Percentiles rank a stretch among this genome's conserved stretches.
Conservation (phyloP, 768 basidiomycete species). For the Lactarius evosmus region DNA sequence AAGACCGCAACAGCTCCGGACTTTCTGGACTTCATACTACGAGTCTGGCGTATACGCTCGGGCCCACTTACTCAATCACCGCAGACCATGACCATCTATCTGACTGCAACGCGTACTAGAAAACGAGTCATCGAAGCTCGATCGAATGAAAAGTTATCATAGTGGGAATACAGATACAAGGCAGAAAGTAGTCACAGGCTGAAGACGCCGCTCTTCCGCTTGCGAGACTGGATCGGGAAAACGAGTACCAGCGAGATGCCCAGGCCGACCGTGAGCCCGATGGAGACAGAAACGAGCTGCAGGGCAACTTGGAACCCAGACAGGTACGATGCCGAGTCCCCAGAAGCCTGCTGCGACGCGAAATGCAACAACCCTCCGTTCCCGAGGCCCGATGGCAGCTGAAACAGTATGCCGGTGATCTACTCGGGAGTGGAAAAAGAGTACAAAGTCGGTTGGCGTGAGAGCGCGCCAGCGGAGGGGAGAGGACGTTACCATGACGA, state of each 20-base stretch:
- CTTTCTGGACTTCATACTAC: neutral
- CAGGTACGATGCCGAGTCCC: slow-evolving; percentile 52
- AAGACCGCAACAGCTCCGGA: neutral
- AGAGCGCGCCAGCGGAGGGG: neutral
- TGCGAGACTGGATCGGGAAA: slow-evolving; percentile 57
- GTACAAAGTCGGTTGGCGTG: neutral
- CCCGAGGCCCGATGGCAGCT: slow-evolving; percentile 78
- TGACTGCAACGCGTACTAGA: neutral
- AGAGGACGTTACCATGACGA: slow-evolving; percentile 61
- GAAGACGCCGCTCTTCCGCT: slow-evolving; percentile 58
- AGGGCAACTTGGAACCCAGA: slow-evolving; percentile 73
- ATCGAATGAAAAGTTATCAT: neutral
- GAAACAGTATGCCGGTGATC: slow-evolving; percentile 81
- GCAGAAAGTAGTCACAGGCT: slow-evolving; percentile 44
- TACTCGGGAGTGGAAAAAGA: slow-evolving; percentile 15
- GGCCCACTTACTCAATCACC: neutral
- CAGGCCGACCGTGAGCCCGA: slow-evolving; percentile 77
- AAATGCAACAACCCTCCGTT: slow-evolving; percentile 77
- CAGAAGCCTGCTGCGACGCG: slow-evolving; percentile 52
- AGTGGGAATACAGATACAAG: neutral
- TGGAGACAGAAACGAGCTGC: slow-evolving; percentile 71
- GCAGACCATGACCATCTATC: no score
- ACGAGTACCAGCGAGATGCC: slow-evolving; percentile 66
- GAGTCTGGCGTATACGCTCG: neutral
- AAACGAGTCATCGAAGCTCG: neutral